Conservation (phyloP, 768 basidiomycete genomes). For the Leucocoprinus sp. region DNA sequence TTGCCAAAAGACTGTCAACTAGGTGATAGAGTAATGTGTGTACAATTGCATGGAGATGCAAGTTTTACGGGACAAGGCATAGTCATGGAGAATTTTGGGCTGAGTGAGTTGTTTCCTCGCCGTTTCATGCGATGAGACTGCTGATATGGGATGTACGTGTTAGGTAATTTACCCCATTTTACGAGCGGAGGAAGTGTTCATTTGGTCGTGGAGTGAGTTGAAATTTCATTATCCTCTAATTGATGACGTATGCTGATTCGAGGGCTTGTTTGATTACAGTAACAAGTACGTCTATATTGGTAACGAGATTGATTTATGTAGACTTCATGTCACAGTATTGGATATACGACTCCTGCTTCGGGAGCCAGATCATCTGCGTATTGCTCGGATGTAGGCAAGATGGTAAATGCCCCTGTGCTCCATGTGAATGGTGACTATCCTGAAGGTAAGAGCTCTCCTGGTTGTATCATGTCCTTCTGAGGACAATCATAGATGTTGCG, state of each 20-base stretch:
- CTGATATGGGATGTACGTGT: not conserved
- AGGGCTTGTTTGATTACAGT: conserved; percentile 23
- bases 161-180: conserved; percentile 84
- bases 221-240: not conserved
- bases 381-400: conserved; percentile 83
- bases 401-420: conserved; percentile 81
- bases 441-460: conserved; percentile 43
- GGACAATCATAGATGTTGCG: conserved; percentile 54
- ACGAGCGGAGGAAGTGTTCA: conserved; percentile 88
- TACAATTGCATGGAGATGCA: conserved; percentile 88
- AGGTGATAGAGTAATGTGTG: conserved; percentile 75
- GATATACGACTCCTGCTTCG: conserved; percentile 86
- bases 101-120: conserved; percentile 46
- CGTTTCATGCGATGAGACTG: not conserved
- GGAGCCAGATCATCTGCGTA: conserved; percentile 80
- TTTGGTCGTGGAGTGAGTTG: conserved; percentile 81
- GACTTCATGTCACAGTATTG: conserved; percentile 56
- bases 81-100: conserved; percentile 79
- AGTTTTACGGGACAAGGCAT: conserved; percentile 89
- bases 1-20: conserved; percentile 45
- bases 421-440: conserved; percentile 92
- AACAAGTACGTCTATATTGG: conserved; percentile 49
- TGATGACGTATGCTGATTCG: not conserved
- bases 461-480: not conserved
- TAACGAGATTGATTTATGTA: too few species aligned